Evolutionary conservation across 1,284 basidiomycete species (phyloP).

Genomic region (Trametes sp.): DNA sequence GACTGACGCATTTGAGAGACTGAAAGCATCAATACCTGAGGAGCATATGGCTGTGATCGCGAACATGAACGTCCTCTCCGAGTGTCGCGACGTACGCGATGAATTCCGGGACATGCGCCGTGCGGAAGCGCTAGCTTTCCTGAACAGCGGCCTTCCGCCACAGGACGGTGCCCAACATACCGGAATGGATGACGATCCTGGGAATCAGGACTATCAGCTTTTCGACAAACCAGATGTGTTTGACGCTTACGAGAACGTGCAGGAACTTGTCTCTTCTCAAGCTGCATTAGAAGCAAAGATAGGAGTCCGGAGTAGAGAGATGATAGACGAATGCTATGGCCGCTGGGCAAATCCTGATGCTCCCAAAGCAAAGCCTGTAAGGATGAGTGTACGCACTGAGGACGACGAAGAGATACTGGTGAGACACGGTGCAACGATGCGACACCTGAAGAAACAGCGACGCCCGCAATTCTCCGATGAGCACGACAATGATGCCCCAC

Average conservation of each 20-base stretch:
- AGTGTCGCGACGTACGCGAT: conserved; percentile 14
- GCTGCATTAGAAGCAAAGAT: neutral
- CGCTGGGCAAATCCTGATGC: too few species aligned
- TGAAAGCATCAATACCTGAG: neutral
- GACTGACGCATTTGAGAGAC: neutral
- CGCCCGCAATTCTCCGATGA: neutral
- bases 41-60: neutral
- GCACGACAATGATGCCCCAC: neutral
- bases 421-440: neutral
- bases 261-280: neutral
- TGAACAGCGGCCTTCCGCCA: neutral
- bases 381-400: neutral
- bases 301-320: neutral
- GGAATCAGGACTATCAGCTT: neutral
- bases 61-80: conserved; percentile 10
- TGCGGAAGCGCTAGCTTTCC: neutral
- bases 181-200: neutral
- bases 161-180: neutral
- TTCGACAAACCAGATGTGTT: neutral
- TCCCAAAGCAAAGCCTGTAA: too few species aligned
- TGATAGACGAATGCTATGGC: neutral
- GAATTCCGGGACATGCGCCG: neutral
- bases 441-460: neutral
- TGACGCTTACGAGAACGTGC: neutral
- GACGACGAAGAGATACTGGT: neutral